phyloP scores from a whole-genome alignment of 371 early-diverging fungal species.

The Quaeritorhiza haematococci region DNA sequence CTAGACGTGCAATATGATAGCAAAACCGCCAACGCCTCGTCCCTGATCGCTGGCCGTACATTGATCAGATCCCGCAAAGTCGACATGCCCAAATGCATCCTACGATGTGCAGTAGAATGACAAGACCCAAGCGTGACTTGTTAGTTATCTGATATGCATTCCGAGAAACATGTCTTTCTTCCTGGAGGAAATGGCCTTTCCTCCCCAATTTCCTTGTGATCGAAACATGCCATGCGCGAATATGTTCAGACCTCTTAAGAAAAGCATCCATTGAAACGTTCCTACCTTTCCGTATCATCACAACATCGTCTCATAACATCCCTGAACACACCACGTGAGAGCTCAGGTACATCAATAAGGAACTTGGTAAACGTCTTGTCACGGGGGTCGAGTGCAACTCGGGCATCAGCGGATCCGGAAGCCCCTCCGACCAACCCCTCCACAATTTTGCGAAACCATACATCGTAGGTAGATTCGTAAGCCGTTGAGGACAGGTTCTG shows the following conservation, averaged over 20 bases:
- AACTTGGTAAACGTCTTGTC: constrained; percentile 46
- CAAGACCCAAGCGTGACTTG: too few relatives aligned
- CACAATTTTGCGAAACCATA: constrained; percentile 26
- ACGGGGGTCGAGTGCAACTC: constrained; percentile 23
- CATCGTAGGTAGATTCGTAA: constrained; percentile 3
- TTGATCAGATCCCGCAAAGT: constrained; percentile 39
- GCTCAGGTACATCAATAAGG: constrained; percentile 45
- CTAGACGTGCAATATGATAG: constrained; percentile 6
- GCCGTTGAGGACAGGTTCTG: constrained; percentile 3
- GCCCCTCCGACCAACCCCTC: constrained; percentile 10
- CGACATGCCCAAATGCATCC: constrained; percentile 40
- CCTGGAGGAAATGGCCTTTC: too few relatives aligned
- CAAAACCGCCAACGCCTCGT: constrained; percentile 21
- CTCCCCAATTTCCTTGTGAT: too few relatives aligned
- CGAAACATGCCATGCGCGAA: background rate
- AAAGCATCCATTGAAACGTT: background rate
- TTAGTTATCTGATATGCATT: too few relatives aligned
- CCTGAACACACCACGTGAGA: constrained; percentile 25
- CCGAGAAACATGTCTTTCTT: too few relatives aligned
- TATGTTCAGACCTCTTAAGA: background rate
- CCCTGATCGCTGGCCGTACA: constrained; percentile 33
- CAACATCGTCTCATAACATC: constrained; percentile 29
- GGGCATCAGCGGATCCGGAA: constrained; percentile 5
- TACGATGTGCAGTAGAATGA: constrained; percentile 3
- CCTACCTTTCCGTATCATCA: constrained; percentile 36